Base-by-base conservation (phyloP, 257 asterid species). In the Ophiorrhiza pumila region DNA sequence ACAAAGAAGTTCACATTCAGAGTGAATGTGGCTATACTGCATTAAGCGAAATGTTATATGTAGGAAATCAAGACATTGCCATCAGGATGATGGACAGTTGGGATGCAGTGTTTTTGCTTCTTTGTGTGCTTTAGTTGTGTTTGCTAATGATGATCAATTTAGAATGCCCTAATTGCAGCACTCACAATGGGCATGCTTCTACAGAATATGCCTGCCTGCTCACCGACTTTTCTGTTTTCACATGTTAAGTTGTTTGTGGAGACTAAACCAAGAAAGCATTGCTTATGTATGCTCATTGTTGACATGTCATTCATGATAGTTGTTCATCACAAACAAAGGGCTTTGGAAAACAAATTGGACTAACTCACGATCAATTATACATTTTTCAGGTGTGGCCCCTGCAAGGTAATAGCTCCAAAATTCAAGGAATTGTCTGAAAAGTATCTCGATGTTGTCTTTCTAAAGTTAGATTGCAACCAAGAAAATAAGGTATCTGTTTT, bases 381-480 rank as follows among this genome's bases (percentile, higher is more conserved):
- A 31, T 78, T 71, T 61, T 80, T 74, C 86, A 94, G 99, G 99
- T 91, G 99, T 56, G 99, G 99, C 42, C 99, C 99, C 15, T 94
- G 99, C 71, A 95, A 92, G 83, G 64, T 88, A 56, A 86, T 92
- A 0, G 99, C 98, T 58, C 99, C 99, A 14, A 95, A 83, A 79
- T 92, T 4, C 76, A 73, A 86, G 79, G 66, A 82, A 39, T 75
- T 95, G 77, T 89, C 99, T 0, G 74, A 78, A 76, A 86, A 87
- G 65, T 87, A 95, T 72, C 71, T 76, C 0, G 96, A 92, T 47
- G 96, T 87, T 50, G 71, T 91, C 77, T 95, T 95, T 86, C 85
- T 95, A 64, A 95, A 95, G 88, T 89, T 95, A 68, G 99, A 95
- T 79, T 95, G 99, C 90, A 91, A 89, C 90, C 85, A 87, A 77